phyloP scores from a whole-genome alignment of 2,329 filamentous ascomycete genomes.

The Penicillium sp. region DNA sequence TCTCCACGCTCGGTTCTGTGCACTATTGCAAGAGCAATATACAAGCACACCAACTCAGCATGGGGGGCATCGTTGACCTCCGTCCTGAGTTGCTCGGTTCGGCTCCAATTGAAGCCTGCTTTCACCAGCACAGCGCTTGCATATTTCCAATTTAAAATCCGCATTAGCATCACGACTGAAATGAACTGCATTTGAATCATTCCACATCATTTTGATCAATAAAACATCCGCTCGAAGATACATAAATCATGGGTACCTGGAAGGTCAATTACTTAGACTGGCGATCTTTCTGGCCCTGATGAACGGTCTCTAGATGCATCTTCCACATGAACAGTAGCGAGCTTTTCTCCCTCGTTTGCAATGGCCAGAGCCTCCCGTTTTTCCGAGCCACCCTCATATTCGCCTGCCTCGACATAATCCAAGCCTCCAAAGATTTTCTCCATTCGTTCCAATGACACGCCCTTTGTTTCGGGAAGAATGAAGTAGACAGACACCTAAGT shows the following conservation, averaged over 20 bases:
- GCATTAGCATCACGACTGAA: slow-evolving; percentile 12
- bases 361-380: slow-evolving; percentile 22
- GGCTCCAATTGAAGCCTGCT: slow-evolving; percentile 1
- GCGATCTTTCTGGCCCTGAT: not conserved
- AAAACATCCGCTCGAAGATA: not conserved
- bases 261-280: not conserved
- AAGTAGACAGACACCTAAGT: slow-evolving; percentile 30
- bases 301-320: not conserved
- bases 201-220: not conserved
- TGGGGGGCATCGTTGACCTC: not conserved
- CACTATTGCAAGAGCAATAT: not conserved
- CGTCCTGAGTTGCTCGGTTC: not conserved
- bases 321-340: slow-evolving; percentile 4
- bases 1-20: not conserved
- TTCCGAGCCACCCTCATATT: slow-evolving; percentile 26
- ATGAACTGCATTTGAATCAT: slow-evolving; percentile 1
- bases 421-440: slow-evolving; percentile 35
- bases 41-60: not conserved
- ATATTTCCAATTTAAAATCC: slow-evolving; percentile 7
- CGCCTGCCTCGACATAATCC: slow-evolving; percentile 37
- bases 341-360: slow-evolving; percentile 2
- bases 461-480: slow-evolving; percentile 36
- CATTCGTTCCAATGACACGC: slow-evolving; percentile 34
- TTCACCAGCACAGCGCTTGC: slow-evolving; percentile 2
- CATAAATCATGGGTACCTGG: not conserved